These are phyloP conservation scores for Auricularia heimuer DNA, from an alignment of 768 basidiomycete species.

Conservation along the genomic window DNA sequence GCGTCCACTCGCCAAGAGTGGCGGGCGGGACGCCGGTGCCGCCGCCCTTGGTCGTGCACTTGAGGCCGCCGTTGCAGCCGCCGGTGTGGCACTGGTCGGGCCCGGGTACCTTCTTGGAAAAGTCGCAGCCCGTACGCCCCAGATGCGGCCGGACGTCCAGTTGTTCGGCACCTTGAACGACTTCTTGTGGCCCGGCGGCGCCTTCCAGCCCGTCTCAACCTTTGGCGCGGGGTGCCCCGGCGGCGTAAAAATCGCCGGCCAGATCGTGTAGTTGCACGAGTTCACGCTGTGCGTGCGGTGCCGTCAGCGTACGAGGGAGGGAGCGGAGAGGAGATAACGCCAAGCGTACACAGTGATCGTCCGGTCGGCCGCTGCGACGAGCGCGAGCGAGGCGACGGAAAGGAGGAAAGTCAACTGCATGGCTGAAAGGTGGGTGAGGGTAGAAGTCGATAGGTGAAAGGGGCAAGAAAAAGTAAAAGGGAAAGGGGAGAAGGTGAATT, in stretches of 20 bases:
- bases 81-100: constrained; percentile 16
- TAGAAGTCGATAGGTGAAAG: neutral
- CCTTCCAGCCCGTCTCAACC: neutral
- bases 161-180: neutral
- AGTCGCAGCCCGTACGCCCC: constrained; percentile 16
- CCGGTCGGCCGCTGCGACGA: neutral
- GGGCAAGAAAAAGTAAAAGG: neutral
- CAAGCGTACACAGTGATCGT: neutral
- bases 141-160: constrained; percentile 1
- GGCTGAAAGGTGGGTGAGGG: neutral
- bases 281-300: neutral
- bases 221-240: neutral
- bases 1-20: constrained; percentile 59
- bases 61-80: constrained; percentile 19
- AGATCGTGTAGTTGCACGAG: neutral
- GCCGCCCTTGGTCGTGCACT: neutral
- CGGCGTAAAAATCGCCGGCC: neutral
- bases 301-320: too few species aligned
- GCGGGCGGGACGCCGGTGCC: constrained; percentile 48
- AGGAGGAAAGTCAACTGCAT: neutral
- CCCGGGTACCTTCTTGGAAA: constrained; percentile 10
- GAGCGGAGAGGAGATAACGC: neutral
- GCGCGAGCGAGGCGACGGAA: neutral
- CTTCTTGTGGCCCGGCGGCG: neutral
- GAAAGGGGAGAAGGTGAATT: neutral